A percentile compares a stretch with the other conserved stretches of the same genome.
phyloP scores from a whole-genome alignment of 2,329 filamentous ascomycete genomes.

The Geosmithia morbida region DNA sequence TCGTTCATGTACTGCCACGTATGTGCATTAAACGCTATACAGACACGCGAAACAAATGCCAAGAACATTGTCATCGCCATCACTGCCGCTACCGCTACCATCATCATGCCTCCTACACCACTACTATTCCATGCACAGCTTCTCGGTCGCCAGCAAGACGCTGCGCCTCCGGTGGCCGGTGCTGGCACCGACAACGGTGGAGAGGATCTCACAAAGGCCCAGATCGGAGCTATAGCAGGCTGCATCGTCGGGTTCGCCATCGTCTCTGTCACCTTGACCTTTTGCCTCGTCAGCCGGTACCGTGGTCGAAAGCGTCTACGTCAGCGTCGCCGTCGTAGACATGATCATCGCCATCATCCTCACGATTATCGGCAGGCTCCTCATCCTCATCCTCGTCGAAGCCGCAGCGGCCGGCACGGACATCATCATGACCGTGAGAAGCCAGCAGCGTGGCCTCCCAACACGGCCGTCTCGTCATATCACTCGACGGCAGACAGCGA shows the following conservation, averaged over 20 bases:
- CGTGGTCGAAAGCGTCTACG: constrained; percentile 3
- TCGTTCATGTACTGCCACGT: no score
- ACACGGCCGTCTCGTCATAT: not conserved
- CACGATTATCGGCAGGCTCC: not conserved
- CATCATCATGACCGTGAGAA: not conserved
- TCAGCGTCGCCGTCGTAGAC: not conserved
- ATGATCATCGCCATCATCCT: not conserved
- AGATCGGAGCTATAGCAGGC: constrained; percentile 26
- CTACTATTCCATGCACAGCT: not conserved
- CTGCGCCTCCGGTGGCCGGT: no score
- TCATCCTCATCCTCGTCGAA: not conserved
- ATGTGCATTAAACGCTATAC: no score
- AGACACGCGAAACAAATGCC: no score
- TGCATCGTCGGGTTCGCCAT: constrained; percentile 21
- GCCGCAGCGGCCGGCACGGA: not conserved
- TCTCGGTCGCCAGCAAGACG: not conserved
- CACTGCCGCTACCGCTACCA: no score
- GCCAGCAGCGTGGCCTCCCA: not conserved
- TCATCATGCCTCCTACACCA: not conserved
- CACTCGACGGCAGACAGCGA: not conserved
- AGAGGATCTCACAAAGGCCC: constrained; percentile 14
- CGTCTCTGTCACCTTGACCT: constrained; percentile 16
- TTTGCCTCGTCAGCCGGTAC: constrained; percentile 11
- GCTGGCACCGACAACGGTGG: not conserved
- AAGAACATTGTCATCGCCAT: no score